phyloP scores from a whole-genome alignment of 73 alveolate species.

The Stentor coeruleus region DNA sequence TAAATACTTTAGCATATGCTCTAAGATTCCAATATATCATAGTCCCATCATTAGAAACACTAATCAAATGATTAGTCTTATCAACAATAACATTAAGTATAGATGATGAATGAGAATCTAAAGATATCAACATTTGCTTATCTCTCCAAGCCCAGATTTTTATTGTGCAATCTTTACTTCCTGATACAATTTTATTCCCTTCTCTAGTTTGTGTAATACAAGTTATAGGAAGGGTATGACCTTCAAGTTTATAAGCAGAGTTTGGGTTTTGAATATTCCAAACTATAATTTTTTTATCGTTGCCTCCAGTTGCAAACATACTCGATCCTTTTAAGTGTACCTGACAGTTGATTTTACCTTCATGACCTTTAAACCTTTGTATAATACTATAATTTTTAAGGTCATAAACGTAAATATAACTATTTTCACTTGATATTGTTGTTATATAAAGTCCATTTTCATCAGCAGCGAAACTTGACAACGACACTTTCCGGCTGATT shows the following conservation, averaged over 20 bases:
- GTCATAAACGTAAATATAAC: background rate
- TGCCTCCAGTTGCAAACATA: background rate
- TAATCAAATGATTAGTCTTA: no score
- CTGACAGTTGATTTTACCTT: background rate
- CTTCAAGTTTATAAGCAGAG: background rate
- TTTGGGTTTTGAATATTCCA: background rate
- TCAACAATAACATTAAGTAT: background rate
- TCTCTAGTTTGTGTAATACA: background rate
- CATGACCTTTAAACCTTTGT: background rate
- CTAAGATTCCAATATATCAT: background rate
- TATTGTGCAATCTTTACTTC: slow-evolving; percentile 4
- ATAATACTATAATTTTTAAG: no score
- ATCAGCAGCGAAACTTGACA: background rate
- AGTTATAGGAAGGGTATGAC: slow-evolving; percentile 9
- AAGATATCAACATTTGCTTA: background rate
- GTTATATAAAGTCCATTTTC: background rate
- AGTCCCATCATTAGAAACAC: background rate
- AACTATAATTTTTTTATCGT: background rate
- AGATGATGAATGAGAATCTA: background rate
- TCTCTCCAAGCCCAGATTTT: slow-evolving; percentile 12
- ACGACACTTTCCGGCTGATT: background rate
- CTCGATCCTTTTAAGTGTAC: background rate
- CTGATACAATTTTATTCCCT: background rate
- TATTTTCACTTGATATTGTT: background rate
- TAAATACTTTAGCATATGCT: background rate